Conservation (phyloP, 768 basidiomycete species). For the Heimioporus sp. region DNA sequence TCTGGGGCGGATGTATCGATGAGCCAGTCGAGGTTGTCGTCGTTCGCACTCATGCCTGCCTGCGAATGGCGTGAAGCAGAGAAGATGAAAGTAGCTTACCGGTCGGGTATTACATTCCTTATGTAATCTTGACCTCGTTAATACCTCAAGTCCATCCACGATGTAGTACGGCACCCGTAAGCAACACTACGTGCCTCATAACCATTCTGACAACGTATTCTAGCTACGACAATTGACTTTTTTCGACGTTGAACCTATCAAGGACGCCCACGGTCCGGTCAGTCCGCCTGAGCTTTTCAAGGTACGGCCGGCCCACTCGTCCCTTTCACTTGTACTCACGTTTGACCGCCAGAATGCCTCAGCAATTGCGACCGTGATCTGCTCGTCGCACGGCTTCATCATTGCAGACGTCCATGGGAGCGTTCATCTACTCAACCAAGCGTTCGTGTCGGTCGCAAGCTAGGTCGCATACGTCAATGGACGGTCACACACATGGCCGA, state of each 20-base stretch:
- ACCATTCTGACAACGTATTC: slow-evolving; percentile 6
- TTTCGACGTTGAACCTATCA: slow-evolving; percentile 69
- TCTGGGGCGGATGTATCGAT: too few relatives aligned
- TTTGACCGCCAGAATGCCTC: slow-evolving; percentile 44
- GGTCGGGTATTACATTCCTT: too few relatives aligned
- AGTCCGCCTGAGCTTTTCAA: slow-evolving; percentile 78
- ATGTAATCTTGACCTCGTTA: too few relatives aligned
- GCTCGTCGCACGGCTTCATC: slow-evolving; percentile 64
- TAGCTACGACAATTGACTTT: slow-evolving; percentile 91
- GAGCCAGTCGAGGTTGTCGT: too few relatives aligned
- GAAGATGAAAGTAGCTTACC: too few relatives aligned
- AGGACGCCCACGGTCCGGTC: slow-evolving; percentile 73
- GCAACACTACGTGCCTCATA: too few relatives aligned
- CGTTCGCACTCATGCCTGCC: too few relatives aligned
- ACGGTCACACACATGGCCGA: slow-evolving; percentile 84
- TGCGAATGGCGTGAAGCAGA: too few relatives aligned
- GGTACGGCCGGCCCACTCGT: slow-evolving; percentile 34
- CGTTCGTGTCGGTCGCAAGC: slow-evolving; percentile 66
- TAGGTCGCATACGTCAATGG: slow-evolving; percentile 83
- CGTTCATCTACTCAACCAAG: slow-evolving; percentile 70
- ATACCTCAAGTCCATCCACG: too few relatives aligned
- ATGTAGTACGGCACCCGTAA: too few relatives aligned
- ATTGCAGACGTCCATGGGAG: slow-evolving; percentile 85
- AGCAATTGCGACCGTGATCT: slow-evolving; percentile 70
- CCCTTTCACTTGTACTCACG: background rate